phyloP scores from a whole-genome alignment of 2,329 filamentous ascomycete species.

The Rutstroemia sp. region DNA sequence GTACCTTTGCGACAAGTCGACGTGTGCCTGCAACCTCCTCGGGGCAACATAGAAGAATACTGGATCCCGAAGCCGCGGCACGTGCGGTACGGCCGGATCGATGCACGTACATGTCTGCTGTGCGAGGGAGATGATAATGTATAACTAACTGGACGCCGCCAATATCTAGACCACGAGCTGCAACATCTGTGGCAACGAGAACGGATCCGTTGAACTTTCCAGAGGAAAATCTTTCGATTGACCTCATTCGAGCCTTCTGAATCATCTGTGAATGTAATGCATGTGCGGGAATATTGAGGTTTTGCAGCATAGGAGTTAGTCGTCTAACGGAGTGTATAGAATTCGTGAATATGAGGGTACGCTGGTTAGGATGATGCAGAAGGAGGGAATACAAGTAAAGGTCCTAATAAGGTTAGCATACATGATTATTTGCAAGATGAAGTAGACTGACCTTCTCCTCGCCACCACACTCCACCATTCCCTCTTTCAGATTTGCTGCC shows the following conservation, averaged over 20 bases:
- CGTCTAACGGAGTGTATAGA: slow-evolving; percentile 89
- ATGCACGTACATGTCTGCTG: slow-evolving; percentile 92
- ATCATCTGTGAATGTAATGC: slow-evolving; percentile 90
- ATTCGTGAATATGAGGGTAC: slow-evolving; percentile 89
- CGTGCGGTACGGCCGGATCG: slow-evolving; percentile 91
- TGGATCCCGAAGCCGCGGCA: slow-evolving; percentile 68
- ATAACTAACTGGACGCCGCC: slow-evolving; percentile 81
- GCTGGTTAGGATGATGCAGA: slow-evolving; percentile 70
- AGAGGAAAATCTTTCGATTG: slow-evolving; percentile 79
- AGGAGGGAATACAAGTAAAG: slow-evolving; percentile 87
- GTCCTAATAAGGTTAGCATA: slow-evolving; percentile 46
- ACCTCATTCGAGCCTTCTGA: slow-evolving; percentile 90
- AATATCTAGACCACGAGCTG: slow-evolving; percentile 89
- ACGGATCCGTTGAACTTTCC: slow-evolving; percentile 52
- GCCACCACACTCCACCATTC: slow-evolving; percentile 82
- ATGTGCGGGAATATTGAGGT: slow-evolving; percentile 67
- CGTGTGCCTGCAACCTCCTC: slow-evolving; percentile 84
- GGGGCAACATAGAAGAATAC: slow-evolving; percentile 81
- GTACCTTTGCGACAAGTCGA: slow-evolving; percentile 80
- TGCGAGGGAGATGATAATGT: slow-evolving; percentile 90
- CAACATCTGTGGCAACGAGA: slow-evolving; percentile 87
- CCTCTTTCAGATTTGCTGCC: slow-evolving; percentile 79
- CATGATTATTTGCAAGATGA: slow-evolving; percentile 2
- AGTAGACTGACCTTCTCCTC: slow-evolving; percentile 69
- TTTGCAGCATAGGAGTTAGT: slow-evolving; percentile 75